Conservation (phyloP, 495 filamentous ascomycete species). For the Hypoxylon subgilvum region DNA sequence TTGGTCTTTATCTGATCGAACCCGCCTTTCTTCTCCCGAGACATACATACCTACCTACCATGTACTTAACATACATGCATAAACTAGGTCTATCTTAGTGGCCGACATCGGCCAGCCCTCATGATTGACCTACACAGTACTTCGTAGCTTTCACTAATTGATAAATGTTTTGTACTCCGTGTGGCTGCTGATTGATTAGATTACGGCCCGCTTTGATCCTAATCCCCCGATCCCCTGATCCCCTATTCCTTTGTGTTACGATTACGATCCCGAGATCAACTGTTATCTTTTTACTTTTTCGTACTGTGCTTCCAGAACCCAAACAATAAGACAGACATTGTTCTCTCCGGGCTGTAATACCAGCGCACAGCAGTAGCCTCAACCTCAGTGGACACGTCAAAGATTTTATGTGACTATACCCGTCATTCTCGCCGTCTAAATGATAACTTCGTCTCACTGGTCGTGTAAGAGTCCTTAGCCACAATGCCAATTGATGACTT, state of each 20-base stretch:
- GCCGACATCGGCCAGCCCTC: constrained; percentile 19
- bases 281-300: neutral
- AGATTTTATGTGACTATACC: no score
- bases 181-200: constrained; percentile 35
- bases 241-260: constrained; percentile 25
- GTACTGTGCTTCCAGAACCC: constrained; percentile 27
- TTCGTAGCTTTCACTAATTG: no score
- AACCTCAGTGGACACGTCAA: no score
- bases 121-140: constrained; percentile 3
- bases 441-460: no score
- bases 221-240: constrained; percentile 28
- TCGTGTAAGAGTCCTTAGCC: no score
- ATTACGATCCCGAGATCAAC: neutral
- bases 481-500: no score
- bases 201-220: constrained; percentile 19
- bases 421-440: no score
- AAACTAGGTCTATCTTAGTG: neutral
- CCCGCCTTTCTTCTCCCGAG: constrained; percentile 1
- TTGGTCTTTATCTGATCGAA: constrained; percentile 30
- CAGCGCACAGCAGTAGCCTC: no score
- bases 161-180: constrained; percentile 30
- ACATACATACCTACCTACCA: neutral
- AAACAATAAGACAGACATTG: neutral
- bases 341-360: no score
- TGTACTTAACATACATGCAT: constrained; percentile 10